phyloP scores from a whole-genome alignment of 2,329 filamentous ascomycete genomes.

The Fusarium duplospermum region DNA sequence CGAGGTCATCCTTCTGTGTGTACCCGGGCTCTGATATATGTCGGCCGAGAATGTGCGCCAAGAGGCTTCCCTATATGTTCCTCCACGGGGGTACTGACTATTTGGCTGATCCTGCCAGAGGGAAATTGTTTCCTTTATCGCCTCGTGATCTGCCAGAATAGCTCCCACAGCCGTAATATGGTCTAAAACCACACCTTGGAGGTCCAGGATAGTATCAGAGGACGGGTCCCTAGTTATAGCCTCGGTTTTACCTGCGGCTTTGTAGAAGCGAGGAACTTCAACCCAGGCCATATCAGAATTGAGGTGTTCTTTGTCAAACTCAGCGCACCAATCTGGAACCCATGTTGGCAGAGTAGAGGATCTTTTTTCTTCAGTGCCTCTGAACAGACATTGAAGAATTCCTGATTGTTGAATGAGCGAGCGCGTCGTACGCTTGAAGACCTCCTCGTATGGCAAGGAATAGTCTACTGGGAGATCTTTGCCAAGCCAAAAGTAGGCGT shows the following conservation, averaged over 20 bases:
- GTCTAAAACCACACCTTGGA: neutral
- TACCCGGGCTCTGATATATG: neutral
- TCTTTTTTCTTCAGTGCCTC: neutral
- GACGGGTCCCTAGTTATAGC: neutral
- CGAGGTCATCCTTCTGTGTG: neutral
- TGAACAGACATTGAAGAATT: neutral
- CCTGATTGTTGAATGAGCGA: neutral
- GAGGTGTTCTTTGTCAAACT: neutral
- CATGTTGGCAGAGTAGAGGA: neutral
- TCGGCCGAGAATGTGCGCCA: neutral
- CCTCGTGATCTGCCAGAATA: accelerated
- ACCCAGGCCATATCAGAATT: neutral
- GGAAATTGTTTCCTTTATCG: neutral
- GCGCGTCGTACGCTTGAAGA: neutral
- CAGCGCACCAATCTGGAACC: neutral
- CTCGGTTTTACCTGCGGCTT: accelerated
- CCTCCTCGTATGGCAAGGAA: neutral
- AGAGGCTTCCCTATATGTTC: neutral
- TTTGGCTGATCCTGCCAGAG: neutral
- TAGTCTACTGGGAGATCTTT: neutral
- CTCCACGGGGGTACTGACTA: neutral
- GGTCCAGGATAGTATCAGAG: neutral
- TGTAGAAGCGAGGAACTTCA: neutral
- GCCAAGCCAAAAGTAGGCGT: neutral
- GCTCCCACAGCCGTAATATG: neutral